phyloP scores from a whole-genome alignment of 805 yeast species.

The Nakazawaea laoshanensis region DNA sequence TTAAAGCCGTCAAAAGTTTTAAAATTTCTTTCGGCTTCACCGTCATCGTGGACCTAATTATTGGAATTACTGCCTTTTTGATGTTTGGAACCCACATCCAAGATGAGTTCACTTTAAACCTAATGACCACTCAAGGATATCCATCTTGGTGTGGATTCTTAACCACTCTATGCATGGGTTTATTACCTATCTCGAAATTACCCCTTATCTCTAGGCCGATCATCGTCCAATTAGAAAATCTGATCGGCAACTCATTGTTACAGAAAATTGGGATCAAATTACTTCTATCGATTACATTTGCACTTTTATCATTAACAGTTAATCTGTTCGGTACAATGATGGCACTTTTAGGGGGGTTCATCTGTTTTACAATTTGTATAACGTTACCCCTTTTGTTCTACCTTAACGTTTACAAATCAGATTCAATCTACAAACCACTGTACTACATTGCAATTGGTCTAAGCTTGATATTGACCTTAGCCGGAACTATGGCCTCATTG shows the following conservation, averaged over 20 bases:
- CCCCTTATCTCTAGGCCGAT: conserved; percentile 83
- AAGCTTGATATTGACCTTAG: conserved; percentile 38
- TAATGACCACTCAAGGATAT: conserved; percentile 33
- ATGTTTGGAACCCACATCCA: conserved; percentile 44
- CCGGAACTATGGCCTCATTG: conserved; percentile 39
- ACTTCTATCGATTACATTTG: conserved; percentile 41
- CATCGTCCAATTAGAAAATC: conserved; percentile 54
- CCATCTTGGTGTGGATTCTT: conserved; percentile 38
- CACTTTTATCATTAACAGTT: conserved; percentile 45
- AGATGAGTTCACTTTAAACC: conserved; percentile 44
- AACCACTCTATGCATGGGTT: conserved; percentile 64
- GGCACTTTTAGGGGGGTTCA: conserved; percentile 73
- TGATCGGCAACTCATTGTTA: background rate
- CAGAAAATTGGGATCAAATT: conserved; percentile 8
- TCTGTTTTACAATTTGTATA: conserved; percentile 74
- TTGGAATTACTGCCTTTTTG: conserved; percentile 59
- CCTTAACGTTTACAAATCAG: conserved; percentile 40
- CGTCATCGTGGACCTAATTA: conserved; percentile 47
- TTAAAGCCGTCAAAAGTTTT: conserved; percentile 43
- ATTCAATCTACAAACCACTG: conserved; percentile 29
- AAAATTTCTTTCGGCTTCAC: conserved; percentile 53
- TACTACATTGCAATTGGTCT: conserved; percentile 35
- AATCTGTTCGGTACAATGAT: conserved; percentile 79
- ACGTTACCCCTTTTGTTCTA: conserved; percentile 74
- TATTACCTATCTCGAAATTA: conserved; percentile 76